phyloP scores from a whole-genome alignment of 305 asterid genomes.

The Solanum chacoense region DNA sequence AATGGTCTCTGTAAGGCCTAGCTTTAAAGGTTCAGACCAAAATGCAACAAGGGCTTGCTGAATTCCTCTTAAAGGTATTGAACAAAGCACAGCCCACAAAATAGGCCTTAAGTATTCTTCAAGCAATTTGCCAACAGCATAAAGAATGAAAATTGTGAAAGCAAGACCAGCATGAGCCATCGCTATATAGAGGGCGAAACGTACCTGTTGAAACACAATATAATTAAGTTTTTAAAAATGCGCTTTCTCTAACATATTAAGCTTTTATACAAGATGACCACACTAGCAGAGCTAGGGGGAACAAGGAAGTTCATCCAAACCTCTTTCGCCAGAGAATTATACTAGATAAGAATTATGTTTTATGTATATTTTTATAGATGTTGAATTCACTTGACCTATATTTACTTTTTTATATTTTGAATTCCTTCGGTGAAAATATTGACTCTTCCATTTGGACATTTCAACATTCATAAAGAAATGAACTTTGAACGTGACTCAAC shows the following conservation, averaged over 20 bases:
- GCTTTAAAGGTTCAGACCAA: constrained; percentile 75
- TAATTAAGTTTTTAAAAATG: not conserved
- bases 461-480: not conserved
- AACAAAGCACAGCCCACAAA: constrained; percentile 86
- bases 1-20: constrained; percentile 86
- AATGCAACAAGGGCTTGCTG: constrained; percentile 78
- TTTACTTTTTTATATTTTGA: not conserved
- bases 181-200: constrained; percentile 85
- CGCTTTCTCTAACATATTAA: not conserved
- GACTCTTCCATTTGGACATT: not conserved
- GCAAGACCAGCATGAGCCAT: constrained; percentile 95
- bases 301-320: not conserved
- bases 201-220: constrained; percentile 50
- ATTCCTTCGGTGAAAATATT: not conserved
- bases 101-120: constrained; percentile 78
- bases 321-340: not conserved
- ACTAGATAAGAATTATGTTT: not conserved
- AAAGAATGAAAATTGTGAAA: constrained; percentile 51
- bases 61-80: constrained; percentile 79
- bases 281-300: not conserved
- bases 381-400: not conserved
- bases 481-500: not conserved
- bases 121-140: constrained; percentile 63
- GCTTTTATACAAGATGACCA: not conserved
- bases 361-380: not conserved